A percentile compares a stretch with the other conserved stretches of the same genome.
Conservation (phyloP, 2,329 filamentous ascomycete species). For the Diaporthe capsici region DNA sequence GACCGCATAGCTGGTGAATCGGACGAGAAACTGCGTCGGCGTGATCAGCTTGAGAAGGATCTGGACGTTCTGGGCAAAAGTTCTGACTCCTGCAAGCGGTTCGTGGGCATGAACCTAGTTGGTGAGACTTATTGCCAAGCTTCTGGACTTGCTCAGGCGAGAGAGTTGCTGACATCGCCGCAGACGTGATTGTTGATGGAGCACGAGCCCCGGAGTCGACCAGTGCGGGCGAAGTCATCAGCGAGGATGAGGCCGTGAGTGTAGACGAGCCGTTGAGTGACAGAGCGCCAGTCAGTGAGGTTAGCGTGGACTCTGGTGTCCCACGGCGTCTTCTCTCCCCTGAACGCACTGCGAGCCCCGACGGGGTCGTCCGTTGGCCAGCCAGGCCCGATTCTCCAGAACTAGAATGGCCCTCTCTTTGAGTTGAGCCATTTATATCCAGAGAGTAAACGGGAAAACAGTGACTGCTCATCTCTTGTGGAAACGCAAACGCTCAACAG, state of each 20-base stretch:
- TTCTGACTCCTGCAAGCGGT: slow-evolving; percentile 54
- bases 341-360: neutral
- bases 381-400: too few relatives aligned
- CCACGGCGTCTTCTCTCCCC: neutral
- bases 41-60: slow-evolving; percentile 55
- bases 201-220: neutral
- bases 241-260: neutral
- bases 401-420: too few relatives aligned
- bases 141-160: too few relatives aligned
- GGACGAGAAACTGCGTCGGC: slow-evolving; percentile 52
- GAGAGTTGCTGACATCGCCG: neutral
- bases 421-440: neutral
- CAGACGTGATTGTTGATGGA: slow-evolving; percentile 6
- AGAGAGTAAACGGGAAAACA: neutral
- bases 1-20: slow-evolving; percentile 58
- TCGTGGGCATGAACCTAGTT: slow-evolving; percentile 41
- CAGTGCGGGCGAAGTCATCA: neutral
- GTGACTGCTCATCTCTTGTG: neutral
- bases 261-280: neutral
- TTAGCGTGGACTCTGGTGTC: neutral
- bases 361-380: too few relatives aligned
- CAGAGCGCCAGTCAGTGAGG: neutral
- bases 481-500: neutral
- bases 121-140: neutral
- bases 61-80: slow-evolving; percentile 55